Evolutionary conservation across 2,329 filamentous ascomycete species (phyloP).

Genomic region (Aspergillus sp.): DNA sequence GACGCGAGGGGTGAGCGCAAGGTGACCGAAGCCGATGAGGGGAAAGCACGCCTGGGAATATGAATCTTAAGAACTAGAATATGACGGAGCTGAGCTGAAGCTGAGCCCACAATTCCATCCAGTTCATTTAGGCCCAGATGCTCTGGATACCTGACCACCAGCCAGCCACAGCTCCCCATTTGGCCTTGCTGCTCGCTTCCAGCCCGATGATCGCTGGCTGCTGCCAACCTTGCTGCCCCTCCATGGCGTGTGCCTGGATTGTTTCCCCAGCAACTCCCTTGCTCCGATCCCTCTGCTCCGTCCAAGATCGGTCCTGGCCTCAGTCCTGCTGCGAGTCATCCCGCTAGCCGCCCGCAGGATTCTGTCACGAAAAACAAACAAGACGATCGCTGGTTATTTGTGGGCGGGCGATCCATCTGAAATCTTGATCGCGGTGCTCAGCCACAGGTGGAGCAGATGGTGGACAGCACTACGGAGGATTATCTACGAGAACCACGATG

Average conservation of each 20-base stretch:
- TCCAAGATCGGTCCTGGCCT: neutral
- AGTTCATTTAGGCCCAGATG: neutral
- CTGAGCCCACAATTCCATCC: neutral
- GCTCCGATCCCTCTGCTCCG: conserved; percentile 9
- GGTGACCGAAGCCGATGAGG: conserved; percentile 1
- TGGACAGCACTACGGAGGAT: neutral
- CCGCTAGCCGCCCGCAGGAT: conserved; percentile 1
- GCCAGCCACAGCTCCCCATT: neutral
- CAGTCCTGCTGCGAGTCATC: conserved; percentile 12
- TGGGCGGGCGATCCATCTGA: neutral
- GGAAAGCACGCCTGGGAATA: neutral
- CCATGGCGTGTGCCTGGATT: conserved; percentile 3
- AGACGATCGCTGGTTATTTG: neutral
- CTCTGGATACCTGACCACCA: neutral
- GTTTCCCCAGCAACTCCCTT: conserved; percentile 26
- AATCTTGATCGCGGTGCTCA: neutral
- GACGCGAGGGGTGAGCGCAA: conserved; percentile 2
- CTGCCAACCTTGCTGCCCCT: conserved; percentile 5
- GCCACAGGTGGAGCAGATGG: neutral
- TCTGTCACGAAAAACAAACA: neutral
- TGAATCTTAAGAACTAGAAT: neutral
- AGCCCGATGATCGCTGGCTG: conserved; percentile 1
- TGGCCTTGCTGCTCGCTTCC: neutral
- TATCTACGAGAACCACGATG: neutral
- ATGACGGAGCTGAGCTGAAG: conserved; percentile 2